Base-by-base conservation (phyloP, 2,329 filamentous ascomycete species). In the Falciphora oryzae region DNA sequence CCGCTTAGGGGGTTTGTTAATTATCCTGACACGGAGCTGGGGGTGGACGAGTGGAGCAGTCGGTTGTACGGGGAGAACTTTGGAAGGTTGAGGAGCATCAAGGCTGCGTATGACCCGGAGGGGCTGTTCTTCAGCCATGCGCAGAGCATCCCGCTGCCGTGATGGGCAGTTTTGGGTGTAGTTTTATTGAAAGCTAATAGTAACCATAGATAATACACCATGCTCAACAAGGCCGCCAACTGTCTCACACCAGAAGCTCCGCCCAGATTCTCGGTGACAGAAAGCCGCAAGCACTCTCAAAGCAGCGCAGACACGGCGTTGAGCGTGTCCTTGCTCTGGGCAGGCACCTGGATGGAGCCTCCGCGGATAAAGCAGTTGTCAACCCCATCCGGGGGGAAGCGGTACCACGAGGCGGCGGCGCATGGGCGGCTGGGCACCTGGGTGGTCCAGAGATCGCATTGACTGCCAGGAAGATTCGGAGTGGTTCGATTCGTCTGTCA, bases 11-110 rank as follows among this genome's bases (percentile, higher is more conserved):
- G 58, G 58, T 60, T 60, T 8, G 58, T 60, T 4, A 60, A 60
- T 13, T 60, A 60, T 22, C 28, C 58, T 0, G 58, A 60, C 58
- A 60, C 58, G 58, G 13, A 32, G 58, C 58, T 60, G 28, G 22
- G 14, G 29, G 13, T 18, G 58, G 28, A 16, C 14, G 58, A 60
- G 8, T 60, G 58, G 58, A 60, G 58, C 58, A 16, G 22, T 1
- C 14, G 58, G 16, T 8, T 60, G 29, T 60, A 60, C 29, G 58
- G 58, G 22, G 29, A 27, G 29, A 60, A 60, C 58, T 60, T 60
- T 35, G 58, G 2, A 16, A 16, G 29, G 28, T 10, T 60, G 28
- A 32, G 31, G 58, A n/a, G 4, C 3, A 16, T 60, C 16, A 60
- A 60, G 31, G 58, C 31, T 4, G 29, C 13, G 28, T 31, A 31